Base-by-base conservation (phyloP, 192 early-diverging fungal genomes). In the Podila verticillata region DNA sequence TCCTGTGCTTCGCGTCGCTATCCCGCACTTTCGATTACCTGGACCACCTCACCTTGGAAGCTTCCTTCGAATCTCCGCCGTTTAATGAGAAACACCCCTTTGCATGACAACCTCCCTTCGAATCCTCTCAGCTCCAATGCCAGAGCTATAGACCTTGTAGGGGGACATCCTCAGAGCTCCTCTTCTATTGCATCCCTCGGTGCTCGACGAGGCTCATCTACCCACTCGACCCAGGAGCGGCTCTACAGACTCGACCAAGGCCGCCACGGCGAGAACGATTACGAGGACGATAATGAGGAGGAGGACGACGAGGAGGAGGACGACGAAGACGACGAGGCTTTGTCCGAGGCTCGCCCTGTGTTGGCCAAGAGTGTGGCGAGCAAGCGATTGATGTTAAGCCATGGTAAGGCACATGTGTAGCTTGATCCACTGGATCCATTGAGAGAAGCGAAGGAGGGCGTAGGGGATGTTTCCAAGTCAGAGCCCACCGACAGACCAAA, bases 71-170 rank as follows among this genome's bases (percentile, higher is more conserved):
- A 36, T 48, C 70, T 51, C 65, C 26, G 61, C 47, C 64, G 70
- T 80, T 80, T 72, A 72, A 80, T 80, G 77, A 70, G 68, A 70
- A 61, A 72, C 70, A 68, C 65, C 70, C 66, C 65, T 57, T 60
- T 64, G 47, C 57, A 79, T 79, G 77, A 72, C 61, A 64, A 70
- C 57, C 70, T 65, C 70, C 72, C 77, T 30, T 34, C 69, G 15
- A 57, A 59, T 17, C 44, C 57, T 64, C 48, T 63, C 34, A 64
- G 63, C 56, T 20, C n/a, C 32, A 20, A 68, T 80, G 77, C 35
- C 61, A 65, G 62, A 6, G 20, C 70, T 80, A 68, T 80, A 80
- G 63, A 48, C 75, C 68, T 60, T 62, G 75, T 48, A 29, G 58
- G 47, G 48, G 26, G 29, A 28, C 22, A 35, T 28, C 48, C 65